A percentile compares a stretch with the other conserved stretches of the same genome.
Conservation (phyloP, 805 yeast species). For the Nakazawaea molendinolei region DNA sequence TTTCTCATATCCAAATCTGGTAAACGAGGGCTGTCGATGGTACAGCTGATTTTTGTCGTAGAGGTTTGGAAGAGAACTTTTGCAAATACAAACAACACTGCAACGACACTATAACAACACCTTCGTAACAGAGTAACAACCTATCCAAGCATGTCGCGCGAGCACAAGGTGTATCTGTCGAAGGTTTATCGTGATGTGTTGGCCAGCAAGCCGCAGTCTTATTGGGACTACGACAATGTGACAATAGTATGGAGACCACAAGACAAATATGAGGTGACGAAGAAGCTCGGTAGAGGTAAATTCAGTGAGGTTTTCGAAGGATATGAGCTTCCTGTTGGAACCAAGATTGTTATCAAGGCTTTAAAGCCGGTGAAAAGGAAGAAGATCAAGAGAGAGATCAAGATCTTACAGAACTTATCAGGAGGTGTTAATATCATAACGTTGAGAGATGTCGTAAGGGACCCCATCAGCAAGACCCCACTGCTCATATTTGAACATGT, state of each 20-base stretch:
- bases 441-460: constrained; percentile 75
- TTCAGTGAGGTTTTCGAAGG: constrained; percentile 95
- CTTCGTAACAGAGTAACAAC: too few species aligned
- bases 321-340: constrained; percentile 55
- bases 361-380: constrained; percentile 89
- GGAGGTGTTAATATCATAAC: constrained; percentile 81
- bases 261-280: constrained; percentile 55
- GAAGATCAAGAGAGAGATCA: constrained; percentile 85
- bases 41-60: too few species aligned
- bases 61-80: neutral
- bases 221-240: constrained; percentile 81
- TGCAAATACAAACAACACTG: neutral
- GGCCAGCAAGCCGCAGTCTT: constrained; percentile 56
- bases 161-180: constrained; percentile 20
- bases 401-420: constrained; percentile 76
- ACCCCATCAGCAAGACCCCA: constrained; percentile 74
- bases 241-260: constrained; percentile 56
- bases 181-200: constrained; percentile 76
- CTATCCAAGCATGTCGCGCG: constrained; percentile 9
- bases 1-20: too few species aligned
- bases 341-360: constrained; percentile 76
- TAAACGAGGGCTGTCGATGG: too few species aligned
- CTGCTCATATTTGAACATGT: constrained; percentile 83
- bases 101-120: too few species aligned
- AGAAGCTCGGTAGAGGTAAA: constrained; percentile 87